A percentile compares a stretch with the other conserved stretches of the same genome.
These are phyloP conservation scores for Leccinellum rugosiceps DNA, from an alignment of 768 basidiomycete species.

Conservation along the genomic window DNA sequence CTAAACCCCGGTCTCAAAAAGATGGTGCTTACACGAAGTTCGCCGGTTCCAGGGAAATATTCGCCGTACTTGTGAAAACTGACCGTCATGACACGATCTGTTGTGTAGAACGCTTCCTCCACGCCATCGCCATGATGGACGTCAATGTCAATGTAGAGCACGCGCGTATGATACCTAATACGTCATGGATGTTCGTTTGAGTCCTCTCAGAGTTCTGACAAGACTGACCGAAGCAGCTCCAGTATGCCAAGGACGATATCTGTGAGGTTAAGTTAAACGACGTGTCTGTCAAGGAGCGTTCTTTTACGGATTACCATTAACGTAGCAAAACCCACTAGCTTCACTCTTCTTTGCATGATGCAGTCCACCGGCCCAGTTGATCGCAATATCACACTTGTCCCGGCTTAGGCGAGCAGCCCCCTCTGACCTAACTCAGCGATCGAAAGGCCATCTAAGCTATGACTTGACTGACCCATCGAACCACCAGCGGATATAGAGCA, in stretches of 20 bases:
- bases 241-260: slow-evolving; percentile 97
- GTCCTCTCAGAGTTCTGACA: background rate
- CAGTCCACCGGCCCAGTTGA: slow-evolving; percentile 98
- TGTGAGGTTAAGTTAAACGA: slow-evolving; percentile 30
- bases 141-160: slow-evolving; percentile 98
- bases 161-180: slow-evolving; percentile 82
- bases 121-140: slow-evolving; percentile 99
- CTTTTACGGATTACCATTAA: slow-evolving; percentile 64
- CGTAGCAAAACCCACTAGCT: slow-evolving; percentile 98
- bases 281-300: background rate
- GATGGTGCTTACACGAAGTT: slow-evolving; percentile 64
- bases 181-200: background rate
- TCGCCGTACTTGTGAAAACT: slow-evolving; percentile 99
- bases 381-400: slow-evolving; percentile 97
- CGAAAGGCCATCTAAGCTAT: background rate
- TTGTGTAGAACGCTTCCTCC: slow-evolving; percentile 98
- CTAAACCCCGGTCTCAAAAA: background rate
- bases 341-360: slow-evolving; percentile 99
- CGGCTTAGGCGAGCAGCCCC: slow-evolving; percentile 92
- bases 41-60: slow-evolving; percentile 99
- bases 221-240: slow-evolving; percentile 75
- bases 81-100: slow-evolving; percentile 97
- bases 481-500: slow-evolving; percentile 99
- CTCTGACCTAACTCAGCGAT: slow-evolving; percentile 50
- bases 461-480: slow-evolving; percentile 79